Evolutionary conservation across 2,329 filamentous ascomycete genomes (phyloP), one percentile per base, ranked within the genome.

Genomic region (Clarireedia monteithiana): DNA sequence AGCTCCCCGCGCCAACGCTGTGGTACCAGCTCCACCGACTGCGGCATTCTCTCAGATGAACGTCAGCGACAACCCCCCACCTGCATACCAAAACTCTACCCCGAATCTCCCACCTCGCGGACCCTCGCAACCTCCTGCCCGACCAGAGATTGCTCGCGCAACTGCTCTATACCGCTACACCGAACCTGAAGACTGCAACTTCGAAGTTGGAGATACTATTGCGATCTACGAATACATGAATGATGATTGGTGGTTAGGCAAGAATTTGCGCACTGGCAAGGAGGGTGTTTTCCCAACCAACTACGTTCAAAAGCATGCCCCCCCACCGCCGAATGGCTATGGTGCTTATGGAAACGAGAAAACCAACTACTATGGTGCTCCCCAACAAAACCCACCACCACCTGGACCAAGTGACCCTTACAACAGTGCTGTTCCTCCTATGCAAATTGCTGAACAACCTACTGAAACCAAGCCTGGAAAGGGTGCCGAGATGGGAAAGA

Each of bases 211-310:
- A 68, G 92, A 97, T 74, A 78, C 79, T 61, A 78, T 97, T 64
- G 80, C 83, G 58, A 88, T 97, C 23, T 82, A 84, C 62, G 89
- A 96, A 73, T 91, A 95, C 76, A 94, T 96, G 86, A 97, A 97
- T 73, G 83, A 85, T 60, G 91, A 97, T 73, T 97, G 92, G 92
- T 96, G 91, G 90, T 86, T 90, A 78, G 92, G 92, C 63, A 83
- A 82, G 64, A 96, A 95, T 73, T 77, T 86, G 67, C 84, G 90
- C 53, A 95, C 91, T 7, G 86, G 86, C 55, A 75, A 82, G 63
- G 89, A 95, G 74, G 92, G 92, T 65, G 96, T 97, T 70, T 97
- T 97, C 79, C 92, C 92, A n/a, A 83, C 86, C 64, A 90, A 82
- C 70, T 97, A 97, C 69, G 91, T 95, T 60, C 76, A 89, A 51